A percentile compares a stretch with the other conserved stretches of the same genome.
phyloP scores from a whole-genome alignment of 371 early-diverging fungal species.

The Conidiobolus incongruus region DNA sequence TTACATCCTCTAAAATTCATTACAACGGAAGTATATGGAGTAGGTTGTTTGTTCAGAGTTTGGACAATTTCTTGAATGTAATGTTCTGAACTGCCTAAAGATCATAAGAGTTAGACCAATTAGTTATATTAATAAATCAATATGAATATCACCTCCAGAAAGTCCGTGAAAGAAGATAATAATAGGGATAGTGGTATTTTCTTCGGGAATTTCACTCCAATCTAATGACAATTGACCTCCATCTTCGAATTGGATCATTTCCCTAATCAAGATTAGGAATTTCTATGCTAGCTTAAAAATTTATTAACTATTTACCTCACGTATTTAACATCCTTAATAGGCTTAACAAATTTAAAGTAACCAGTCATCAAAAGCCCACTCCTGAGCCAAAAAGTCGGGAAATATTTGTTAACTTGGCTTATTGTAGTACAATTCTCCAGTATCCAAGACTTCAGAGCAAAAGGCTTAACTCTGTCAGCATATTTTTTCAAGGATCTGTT shows the following conservation, averaged over 20 bases:
- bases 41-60: constrained; percentile 22
- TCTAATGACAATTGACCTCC: constrained; percentile 74
- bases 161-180: constrained; percentile 69
- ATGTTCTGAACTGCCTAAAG: too few species aligned
- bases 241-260: constrained; percentile 16
- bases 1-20: constrained; percentile 73
- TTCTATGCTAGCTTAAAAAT: not conserved
- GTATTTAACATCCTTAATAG: constrained; percentile 16
- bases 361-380: constrained; percentile 38
- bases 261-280: not conserved
- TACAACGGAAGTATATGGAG: constrained; percentile 49
- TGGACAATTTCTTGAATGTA: constrained; percentile 18
- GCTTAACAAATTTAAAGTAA: constrained; percentile 24
- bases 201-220: constrained; percentile 38
- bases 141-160: constrained; percentile 57
- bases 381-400: constrained; percentile 26
- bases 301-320: constrained; percentile 17
- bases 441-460: too few species aligned
- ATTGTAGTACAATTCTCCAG: too few species aligned
- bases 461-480: too few species aligned
- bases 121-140: too few species aligned
- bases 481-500: too few species aligned
- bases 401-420: constrained; percentile 9
- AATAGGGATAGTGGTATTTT: constrained; percentile 17
- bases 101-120: too few species aligned